phyloP scores from a whole-genome alignment of 164 flowering plant genomes.

The Buxus sempervirens region DNA sequence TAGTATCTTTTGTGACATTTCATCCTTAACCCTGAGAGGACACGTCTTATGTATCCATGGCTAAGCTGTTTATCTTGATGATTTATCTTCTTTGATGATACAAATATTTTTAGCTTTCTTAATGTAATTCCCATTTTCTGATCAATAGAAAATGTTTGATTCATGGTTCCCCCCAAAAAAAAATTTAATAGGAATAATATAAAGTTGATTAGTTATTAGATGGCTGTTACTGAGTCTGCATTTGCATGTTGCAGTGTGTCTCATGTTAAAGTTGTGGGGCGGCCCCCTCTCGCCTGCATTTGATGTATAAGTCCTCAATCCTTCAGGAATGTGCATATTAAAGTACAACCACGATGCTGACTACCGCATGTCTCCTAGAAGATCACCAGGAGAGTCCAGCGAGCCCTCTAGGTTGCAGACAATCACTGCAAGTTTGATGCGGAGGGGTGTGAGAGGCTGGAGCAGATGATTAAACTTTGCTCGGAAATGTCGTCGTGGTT shows the following conservation, averaged over 20 bases:
- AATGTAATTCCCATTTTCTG: no score
- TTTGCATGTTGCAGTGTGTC: constrained; percentile 35
- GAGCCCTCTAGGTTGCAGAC: constrained; percentile 27
- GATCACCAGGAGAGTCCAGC: constrained; percentile 19
- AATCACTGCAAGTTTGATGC: constrained; percentile 26
- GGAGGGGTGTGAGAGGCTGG: constrained; percentile 27
- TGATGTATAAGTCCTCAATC: constrained; percentile 27
- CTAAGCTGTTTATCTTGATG: no score
- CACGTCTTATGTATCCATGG: no score
- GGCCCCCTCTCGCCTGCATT: constrained; percentile 33
- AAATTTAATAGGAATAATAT: no score
- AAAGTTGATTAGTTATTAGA: no score
- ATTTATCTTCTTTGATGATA: no score
- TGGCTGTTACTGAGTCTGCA: background rate
- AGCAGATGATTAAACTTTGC: constrained; percentile 25
- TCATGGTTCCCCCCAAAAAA: no score
- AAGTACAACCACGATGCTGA: constrained; percentile 30
- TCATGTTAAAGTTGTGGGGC: constrained; percentile 52
- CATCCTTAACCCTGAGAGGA: no score
- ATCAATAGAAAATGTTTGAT: no score
- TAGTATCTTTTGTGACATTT: no score
- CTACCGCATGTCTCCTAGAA: background rate
- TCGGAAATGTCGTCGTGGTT: constrained; percentile 20
- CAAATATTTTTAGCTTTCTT: no score
- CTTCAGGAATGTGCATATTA: constrained; percentile 32